phyloP scores from a whole-genome alignment of 306 rosid genomes.

The Chamaecrista fasciculata region DNA sequence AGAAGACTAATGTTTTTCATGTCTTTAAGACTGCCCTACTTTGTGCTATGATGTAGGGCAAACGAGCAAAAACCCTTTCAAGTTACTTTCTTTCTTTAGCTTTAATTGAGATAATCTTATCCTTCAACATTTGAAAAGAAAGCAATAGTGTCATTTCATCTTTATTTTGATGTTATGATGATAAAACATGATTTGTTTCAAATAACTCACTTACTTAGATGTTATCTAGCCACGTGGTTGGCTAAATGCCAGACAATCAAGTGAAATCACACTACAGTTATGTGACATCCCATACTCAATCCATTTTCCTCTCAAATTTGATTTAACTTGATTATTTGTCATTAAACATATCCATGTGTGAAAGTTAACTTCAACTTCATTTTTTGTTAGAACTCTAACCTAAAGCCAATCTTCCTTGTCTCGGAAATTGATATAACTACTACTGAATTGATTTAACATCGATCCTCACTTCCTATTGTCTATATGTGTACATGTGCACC shows the following conservation, averaged over 20 bases:
- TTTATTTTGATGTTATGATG: too few relatives aligned
- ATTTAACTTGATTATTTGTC: not conserved
- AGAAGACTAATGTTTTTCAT: constrained; percentile 14
- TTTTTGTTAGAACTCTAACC: not conserved
- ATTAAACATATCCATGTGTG: not conserved
- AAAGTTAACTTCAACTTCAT: not conserved
- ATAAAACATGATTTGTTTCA: not conserved
- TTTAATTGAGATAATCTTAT: not conserved
- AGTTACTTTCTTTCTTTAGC: not conserved
- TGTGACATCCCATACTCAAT: not conserved
- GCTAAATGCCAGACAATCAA: not conserved
- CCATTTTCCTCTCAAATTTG: not conserved
- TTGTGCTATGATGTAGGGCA: constrained; percentile 21
- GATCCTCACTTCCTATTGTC: not conserved
- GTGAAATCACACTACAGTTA: not conserved
- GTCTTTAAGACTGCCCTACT: too few relatives aligned
- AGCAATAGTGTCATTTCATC: not conserved
- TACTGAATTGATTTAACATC: not conserved
- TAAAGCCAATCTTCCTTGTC: not conserved
- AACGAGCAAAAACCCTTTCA: too few relatives aligned
- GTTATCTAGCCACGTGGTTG: not conserved
- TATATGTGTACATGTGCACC: not conserved
- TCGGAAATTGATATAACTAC: not conserved
- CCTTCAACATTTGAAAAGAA: too few relatives aligned
- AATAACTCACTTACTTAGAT: not conserved